phyloP scores from a whole-genome alignment of 2,329 filamentous ascomycete genomes.

The Fusarium sp. region DNA sequence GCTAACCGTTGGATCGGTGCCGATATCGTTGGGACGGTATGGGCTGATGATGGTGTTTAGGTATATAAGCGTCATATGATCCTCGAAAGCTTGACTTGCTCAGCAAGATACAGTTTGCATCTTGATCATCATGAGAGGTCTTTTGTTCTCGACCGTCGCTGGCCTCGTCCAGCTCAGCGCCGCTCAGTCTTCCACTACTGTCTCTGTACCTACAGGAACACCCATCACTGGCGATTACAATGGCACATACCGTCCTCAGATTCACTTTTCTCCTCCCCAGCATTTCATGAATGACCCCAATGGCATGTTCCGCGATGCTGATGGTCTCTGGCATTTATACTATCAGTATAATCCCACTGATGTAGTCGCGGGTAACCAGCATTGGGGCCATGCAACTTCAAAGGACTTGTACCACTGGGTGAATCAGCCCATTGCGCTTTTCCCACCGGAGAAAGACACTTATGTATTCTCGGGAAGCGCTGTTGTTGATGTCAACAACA shows the following conservation, averaged over 20 bases:
- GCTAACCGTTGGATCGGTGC: neutral
- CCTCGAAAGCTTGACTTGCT: accelerated
- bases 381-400: slow-evolving; percentile 74
- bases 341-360: slow-evolving; percentile 64
- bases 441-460: slow-evolving; percentile 54
- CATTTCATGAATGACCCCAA: slow-evolving; percentile 71
- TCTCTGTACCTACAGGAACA: slow-evolving; percentile 31
- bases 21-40: neutral
- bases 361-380: slow-evolving; percentile 65
- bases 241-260: slow-evolving; percentile 56
- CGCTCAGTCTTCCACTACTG: neutral
- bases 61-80: neutral
- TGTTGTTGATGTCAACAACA: slow-evolving; percentile 70
- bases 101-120: neutral
- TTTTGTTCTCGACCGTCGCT: neutral
- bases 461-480: slow-evolving; percentile 64
- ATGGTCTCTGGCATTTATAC: slow-evolving; percentile 70
- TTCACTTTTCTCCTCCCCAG: slow-evolving; percentile 64
- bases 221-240: slow-evolving; percentile 40
- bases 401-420: slow-evolving; percentile 70
- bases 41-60: neutral
- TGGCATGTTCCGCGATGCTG: slow-evolving; percentile 66
- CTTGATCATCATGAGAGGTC: neutral
- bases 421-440: slow-evolving; percentile 71
- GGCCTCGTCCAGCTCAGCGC: neutral